Conservation (phyloP, 768 basidiomycete genomes). For the Tylopilus felleus region DNA sequence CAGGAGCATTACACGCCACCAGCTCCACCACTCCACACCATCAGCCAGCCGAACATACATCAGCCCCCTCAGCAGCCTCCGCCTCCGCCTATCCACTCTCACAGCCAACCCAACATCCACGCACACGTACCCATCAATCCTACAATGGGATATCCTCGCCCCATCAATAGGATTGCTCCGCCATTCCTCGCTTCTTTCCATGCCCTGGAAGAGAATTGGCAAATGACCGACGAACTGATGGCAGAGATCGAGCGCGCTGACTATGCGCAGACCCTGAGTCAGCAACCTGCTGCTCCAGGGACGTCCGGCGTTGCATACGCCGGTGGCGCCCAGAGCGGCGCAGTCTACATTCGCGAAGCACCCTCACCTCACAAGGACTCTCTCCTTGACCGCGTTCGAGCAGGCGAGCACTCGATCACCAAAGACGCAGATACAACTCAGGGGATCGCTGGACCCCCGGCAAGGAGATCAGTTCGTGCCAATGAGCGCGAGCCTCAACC, state of each 20-base stretch:
- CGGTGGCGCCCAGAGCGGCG: constrained; percentile 42
- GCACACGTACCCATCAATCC: constrained; percentile 22
- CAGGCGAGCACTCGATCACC: constrained; percentile 51
- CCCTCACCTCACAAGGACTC: constrained; percentile 49
- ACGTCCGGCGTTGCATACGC: constrained; percentile 46
- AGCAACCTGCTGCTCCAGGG: constrained; percentile 36
- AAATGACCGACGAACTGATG: constrained; percentile 67
- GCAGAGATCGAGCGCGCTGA: constrained; percentile 74
- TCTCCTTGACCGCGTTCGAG: constrained; percentile 53
- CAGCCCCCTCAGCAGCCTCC: constrained; percentile 36
- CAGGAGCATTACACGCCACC: constrained; percentile 47
- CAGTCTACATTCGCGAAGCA: constrained; percentile 33
- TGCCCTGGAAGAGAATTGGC: constrained; percentile 54
- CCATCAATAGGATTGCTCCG: constrained; percentile 53
- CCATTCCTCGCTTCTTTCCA: constrained; percentile 58
- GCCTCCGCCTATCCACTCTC: constrained; percentile 32
- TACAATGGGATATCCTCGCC: constrained; percentile 57
- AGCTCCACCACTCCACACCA: constrained; percentile 32
- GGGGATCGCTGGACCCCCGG: constrained; percentile 4
- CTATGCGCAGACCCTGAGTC: constrained; percentile 53
- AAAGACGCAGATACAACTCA: constrained; percentile 47
- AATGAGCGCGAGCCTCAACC: constrained; percentile 37
- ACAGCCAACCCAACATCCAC: constrained; percentile 28
- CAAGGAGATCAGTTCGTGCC: constrained; percentile 21
- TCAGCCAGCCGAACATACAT: constrained; percentile 29